Percentiles rank a stretch among this genome's conserved stretches.
phyloP scores from a whole-genome alignment of 2,329 filamentous ascomycete species.

The Calonectria multiphialidica region DNA sequence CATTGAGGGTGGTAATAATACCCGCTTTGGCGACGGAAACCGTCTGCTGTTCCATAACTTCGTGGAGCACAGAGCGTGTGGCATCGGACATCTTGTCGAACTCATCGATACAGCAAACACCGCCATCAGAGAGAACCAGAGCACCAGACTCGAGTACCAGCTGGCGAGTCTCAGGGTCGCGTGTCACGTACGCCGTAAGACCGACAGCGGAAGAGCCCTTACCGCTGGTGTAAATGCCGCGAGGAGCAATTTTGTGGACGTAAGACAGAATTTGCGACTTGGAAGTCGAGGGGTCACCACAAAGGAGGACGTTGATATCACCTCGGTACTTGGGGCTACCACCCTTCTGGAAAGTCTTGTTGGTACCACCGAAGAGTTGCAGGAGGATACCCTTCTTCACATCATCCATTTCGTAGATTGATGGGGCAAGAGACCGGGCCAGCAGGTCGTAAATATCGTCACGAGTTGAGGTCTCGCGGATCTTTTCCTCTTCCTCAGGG shows the following conservation, averaged over 20 bases:
- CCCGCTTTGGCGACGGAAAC: conserved; percentile 90
- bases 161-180: conserved; percentile 83
- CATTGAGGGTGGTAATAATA: conserved; percentile 97
- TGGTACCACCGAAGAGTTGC: conserved; percentile 96
- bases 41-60: conserved; percentile 91
- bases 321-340: conserved; percentile 96
- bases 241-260: conserved; percentile 96
- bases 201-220: conserved; percentile 86
- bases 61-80: conserved; percentile 84
- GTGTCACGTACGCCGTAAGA: conserved; percentile 84
- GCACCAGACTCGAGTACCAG: conserved; percentile 85
- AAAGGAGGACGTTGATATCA: conserved; percentile 97
- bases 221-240: conserved; percentile 84
- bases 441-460: conserved; percentile 94
- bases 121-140: conserved; percentile 82
- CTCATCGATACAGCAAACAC: conserved; percentile 87
- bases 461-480: conserved; percentile 82
- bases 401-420: conserved; percentile 97
- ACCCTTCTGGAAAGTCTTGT: conserved; percentile 97
- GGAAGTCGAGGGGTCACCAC: conserved; percentile 94
- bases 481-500: conserved; percentile 90
- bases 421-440: conserved; percentile 90
- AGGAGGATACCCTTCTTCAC: conserved; percentile 98
- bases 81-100: conserved; percentile 89
- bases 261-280: conserved; percentile 97